Evolutionary conservation across 805 yeast genomes (phyloP), one percentile per base, ranked within the genome.

Genomic region (Candida golubevii): DNA sequence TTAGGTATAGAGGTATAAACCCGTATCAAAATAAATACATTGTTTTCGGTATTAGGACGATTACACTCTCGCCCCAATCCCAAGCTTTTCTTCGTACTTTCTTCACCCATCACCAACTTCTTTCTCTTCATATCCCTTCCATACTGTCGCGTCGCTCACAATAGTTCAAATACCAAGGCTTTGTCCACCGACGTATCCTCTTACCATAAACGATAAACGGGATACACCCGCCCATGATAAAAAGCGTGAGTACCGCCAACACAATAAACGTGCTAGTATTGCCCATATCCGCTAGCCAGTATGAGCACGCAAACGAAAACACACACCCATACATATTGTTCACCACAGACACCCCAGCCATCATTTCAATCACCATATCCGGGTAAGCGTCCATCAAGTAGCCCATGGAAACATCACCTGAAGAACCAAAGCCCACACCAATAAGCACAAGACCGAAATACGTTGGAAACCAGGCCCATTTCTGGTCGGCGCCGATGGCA

Each of bases 341-440:
- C 55, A 82, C 81, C 43, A 81, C 73, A 8, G 80, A 62, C 26
- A 83, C 85, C 44, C 86, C 85, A 26, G 80, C 80, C 85, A 82
- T 80, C 53, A 84, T 82, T 62, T 82, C 86, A 51, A 82, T 66
- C 44, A 82, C 79, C 75, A 82, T 76, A 36, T 80, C 86, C 1
- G 87, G 86, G 49, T 82, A 82, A 6, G 81, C 69, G 50, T 80
- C 84, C 85, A 82, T 80, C 48, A 80, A 65, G 46, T 82, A 82
- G 1, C 80, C 72, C 79, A 82, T 75, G 32, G 85, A 81, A 41
- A 81, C 78, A 58, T 83, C 88, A 57, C 87, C 87, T 11, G 83
- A 76, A 41, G 83, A 77, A 56, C 86, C 87, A 67, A 80, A 82
- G 1, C 85, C 82, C 48, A 81, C 78, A 0, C 87, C 87, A 48